phyloP scores from a whole-genome alignment of 1,284 basidiomycete genomes.

The Boletus albobrunnescens region DNA sequence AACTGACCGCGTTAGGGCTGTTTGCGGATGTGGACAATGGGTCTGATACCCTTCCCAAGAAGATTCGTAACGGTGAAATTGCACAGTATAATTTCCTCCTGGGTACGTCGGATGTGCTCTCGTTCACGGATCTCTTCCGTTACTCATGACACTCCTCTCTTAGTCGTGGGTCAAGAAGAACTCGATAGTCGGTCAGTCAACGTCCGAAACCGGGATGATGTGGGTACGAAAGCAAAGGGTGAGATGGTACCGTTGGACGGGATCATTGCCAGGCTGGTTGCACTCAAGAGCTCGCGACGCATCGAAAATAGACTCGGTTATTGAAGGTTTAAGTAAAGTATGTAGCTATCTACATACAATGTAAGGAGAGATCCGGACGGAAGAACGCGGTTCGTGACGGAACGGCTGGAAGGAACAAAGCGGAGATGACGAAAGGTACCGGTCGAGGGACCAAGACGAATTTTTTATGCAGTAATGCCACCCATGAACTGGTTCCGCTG shows the following conservation, averaged over 20 bases:
- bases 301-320: constrained; percentile 56
- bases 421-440: background rate
- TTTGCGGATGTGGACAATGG: constrained; percentile 92
- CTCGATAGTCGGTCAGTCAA: constrained; percentile 84
- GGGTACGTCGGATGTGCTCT: constrained; percentile 54
- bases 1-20: constrained; percentile 69
- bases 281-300: constrained; percentile 59
- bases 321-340: constrained; percentile 23
- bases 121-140: constrained; percentile 2
- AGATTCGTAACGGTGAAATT: constrained; percentile 90
- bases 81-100: constrained; percentile 97
- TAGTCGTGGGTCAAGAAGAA: constrained; percentile 95
- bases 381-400: constrained; percentile 1
- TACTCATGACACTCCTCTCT: background rate
- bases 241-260: constrained; percentile 66
- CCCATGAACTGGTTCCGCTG: constrained; percentile 52
- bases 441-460: background rate
- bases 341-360: constrained; percentile 12
- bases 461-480: constrained; percentile 27
- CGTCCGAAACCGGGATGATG: constrained; percentile 90
- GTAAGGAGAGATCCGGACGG: background rate
- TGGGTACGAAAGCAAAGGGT: constrained; percentile 73
- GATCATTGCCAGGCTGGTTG: constrained; percentile 60
- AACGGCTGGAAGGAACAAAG: background rate
- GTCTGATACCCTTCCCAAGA: constrained; percentile 93